phyloP scores from a whole-genome alignment of 352 stramenopile genomes.

The Globisporangium takayamanum region DNA sequence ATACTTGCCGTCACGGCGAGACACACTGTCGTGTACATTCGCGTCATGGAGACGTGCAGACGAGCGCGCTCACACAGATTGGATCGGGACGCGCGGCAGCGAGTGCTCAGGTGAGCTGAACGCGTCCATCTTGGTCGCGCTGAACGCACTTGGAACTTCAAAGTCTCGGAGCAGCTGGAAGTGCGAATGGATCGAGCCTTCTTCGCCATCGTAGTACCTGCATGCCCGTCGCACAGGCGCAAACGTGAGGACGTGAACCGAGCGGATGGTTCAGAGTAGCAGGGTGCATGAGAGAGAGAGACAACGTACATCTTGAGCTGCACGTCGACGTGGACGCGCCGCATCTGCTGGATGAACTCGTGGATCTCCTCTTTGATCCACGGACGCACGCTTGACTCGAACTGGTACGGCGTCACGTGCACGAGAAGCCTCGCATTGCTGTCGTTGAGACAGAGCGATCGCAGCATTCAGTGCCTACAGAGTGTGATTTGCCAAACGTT shows the following conservation, averaged over 20 bases:
- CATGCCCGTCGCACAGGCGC: background rate
- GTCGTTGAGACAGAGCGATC: background rate
- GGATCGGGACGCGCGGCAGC: constrained; percentile 25
- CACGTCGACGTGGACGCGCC: constrained; percentile 18
- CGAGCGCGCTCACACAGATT: background rate
- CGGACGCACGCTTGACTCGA: constrained; percentile 28
- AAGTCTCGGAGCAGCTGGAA: constrained; percentile 40
- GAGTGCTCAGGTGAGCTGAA: constrained; percentile 27
- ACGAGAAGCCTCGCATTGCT: constrained; percentile 40
- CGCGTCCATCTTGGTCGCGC: constrained; percentile 6
- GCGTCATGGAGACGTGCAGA: background rate
- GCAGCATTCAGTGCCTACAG: constrained; percentile 1
- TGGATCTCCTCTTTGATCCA: constrained; percentile 55
- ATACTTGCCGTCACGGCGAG: too few species aligned
- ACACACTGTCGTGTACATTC: background rate
- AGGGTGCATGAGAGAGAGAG: background rate
- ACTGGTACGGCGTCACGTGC: constrained; percentile 67
- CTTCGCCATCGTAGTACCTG: constrained; percentile 33
- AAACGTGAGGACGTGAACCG: background rate
- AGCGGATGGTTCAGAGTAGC: background rate
- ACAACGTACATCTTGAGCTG: constrained; percentile 36
- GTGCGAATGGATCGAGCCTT: constrained; percentile 26
- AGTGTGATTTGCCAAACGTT: too few species aligned
- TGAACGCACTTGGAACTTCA: constrained; percentile 15
- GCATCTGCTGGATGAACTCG: constrained; percentile 36